Evolutionary conservation across 1,284 basidiomycete genomes (phyloP), one percentile per base, ranked within the genome.

Genomic region (Tilletia caries): DNA sequence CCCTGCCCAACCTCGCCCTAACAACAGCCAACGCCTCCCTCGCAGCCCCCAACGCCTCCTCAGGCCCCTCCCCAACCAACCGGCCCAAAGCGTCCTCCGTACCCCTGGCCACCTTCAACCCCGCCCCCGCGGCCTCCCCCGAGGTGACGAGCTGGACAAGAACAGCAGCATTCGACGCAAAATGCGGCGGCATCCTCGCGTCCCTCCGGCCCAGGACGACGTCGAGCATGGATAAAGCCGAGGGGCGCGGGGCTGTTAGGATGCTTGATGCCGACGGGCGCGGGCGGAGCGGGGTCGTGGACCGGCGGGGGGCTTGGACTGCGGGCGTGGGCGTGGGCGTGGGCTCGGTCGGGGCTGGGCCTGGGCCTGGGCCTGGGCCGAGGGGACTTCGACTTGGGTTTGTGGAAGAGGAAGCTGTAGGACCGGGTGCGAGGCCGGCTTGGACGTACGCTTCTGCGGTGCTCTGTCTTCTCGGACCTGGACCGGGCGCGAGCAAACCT

Each of bases 161-260:
- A 10, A 62, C 58, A 23, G 58, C 58, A 10, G 76, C 75, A 58
- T 79, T 79, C 62, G 64, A 48, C 0, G 76, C 78, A 64, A 77
- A 79, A 48, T 77, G 75, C 32, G 77, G 77, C 0, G 78, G 78
- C 77, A 79, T 79, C 27, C 78, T 64, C n/a, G 78, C 75, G 34
- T 79, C 76, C 29, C 73, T 32, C n/a, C 76, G 66, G 1, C 74
- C 74, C 29, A 79, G 69, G 34, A 79, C 77, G 1, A 70, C 70
- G 52, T 72, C 70, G 68, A 79, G 71, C 75, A 78, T 79, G 69
- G 75, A 73, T n/a, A 76, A 62, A n/a, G 75, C 71, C 32, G 73
- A 69, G 2, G 70, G 67, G 2, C 70, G 71, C 23, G 76, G 73
- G 72, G 73, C n/a, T 72, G 71, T 44, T 69, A 73, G 5, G 73